These are phyloP conservation scores for Capronia coronata DNA, from an alignment of 2,329 filamentous ascomycete species.

Conservation along the genomic window DNA sequence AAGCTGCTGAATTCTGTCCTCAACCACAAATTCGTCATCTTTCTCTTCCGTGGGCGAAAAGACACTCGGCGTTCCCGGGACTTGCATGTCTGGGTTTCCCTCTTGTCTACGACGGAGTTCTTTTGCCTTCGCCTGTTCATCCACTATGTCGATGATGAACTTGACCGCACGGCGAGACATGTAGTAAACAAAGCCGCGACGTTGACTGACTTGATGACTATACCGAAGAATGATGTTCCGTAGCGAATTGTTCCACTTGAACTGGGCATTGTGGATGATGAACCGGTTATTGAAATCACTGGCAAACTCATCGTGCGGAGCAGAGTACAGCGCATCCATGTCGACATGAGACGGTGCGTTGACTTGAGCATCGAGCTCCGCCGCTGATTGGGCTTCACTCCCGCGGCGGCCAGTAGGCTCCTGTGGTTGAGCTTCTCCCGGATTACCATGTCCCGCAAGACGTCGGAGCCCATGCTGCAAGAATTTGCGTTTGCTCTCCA, in stretches of 20 bases:
- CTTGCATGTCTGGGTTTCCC: conserved; percentile 6
- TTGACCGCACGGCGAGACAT: conserved; percentile 92
- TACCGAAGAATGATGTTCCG: conserved; percentile 96
- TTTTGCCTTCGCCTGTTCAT: conserved; percentile 78
- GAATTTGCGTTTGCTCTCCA: conserved; percentile 54
- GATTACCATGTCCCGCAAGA: conserved; percentile 44
- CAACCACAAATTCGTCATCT: conserved; percentile 61
- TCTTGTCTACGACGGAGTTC: conserved; percentile 31
- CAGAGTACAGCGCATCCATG: conserved; percentile 55
- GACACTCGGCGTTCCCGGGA: conserved; percentile 17
- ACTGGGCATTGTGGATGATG: conserved; percentile 92
- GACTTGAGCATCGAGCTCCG: conserved; percentile 45
- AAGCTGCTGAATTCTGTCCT: conserved; percentile 80
- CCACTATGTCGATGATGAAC: conserved; percentile 95
- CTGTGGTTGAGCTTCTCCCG: conserved; percentile 40
- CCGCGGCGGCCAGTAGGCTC: conserved; percentile 25
- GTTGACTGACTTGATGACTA: conserved; percentile 93
- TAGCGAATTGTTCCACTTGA: conserved; percentile 97
- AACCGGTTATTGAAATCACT: conserved; percentile 98
- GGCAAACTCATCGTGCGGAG: conserved; percentile 70
- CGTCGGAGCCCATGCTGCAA: conserved; percentile 53
- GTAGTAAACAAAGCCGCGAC: conserved; percentile 95
- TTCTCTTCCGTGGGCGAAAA: conserved; percentile 41
- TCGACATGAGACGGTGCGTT: conserved; percentile 43
- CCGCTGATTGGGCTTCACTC: conserved; percentile 24